Evolutionary conservation across 495 filamentous ascomycete genomes (phyloP), one percentile per base, ranked within the genome.

Genomic region (Lasiosphaeria ovina): DNA sequence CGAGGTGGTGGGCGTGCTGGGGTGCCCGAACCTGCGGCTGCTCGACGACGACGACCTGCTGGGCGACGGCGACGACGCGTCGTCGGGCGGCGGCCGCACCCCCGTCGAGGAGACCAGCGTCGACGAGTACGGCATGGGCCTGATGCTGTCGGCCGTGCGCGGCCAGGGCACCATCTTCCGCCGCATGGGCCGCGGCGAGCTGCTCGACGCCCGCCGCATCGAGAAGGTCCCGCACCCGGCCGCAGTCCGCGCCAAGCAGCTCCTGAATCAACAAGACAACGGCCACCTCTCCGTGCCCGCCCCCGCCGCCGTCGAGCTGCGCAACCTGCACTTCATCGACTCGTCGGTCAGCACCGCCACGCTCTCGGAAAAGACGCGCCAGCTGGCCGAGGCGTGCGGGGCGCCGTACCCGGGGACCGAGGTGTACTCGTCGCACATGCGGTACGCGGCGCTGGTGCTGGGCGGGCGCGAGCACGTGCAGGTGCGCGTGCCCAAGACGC

Each of bases 391-490:
- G 4, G 49, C 61, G 0, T 55, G 82, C 1, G 75, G 72, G 3
- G 76, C 76, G 14, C 59, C 70, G 0, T 83, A 79, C 75, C 81
- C 81, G 1, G 65, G 65, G 3, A 81, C 80, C 3, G 75, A 83
- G 55, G 59, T 87, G 6, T 86, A 81, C 77, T 79, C 81, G 35
- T 77, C 80, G 50, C 83, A 86, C 62, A 78, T 86, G 77, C 78
- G 84, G 24, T 86, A 87, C 59, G 77, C 81, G 10, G 77, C 82
- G 14, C 74, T 86, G 49, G 77, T 78, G 1, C 69, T 85, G 17
- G 82, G 79, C 17, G 79, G 66, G 3, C 5, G 62, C 12, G 57
- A 58, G 34, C 59, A 17, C 32, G 66, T 64, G 17, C 69, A 71
- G 60, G 62, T 69, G 24, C 54, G 69, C 6, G 51, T 64, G n/a